Conservation (phyloP, 106 monocot species). For the Agapanthus africanus region DNA sequence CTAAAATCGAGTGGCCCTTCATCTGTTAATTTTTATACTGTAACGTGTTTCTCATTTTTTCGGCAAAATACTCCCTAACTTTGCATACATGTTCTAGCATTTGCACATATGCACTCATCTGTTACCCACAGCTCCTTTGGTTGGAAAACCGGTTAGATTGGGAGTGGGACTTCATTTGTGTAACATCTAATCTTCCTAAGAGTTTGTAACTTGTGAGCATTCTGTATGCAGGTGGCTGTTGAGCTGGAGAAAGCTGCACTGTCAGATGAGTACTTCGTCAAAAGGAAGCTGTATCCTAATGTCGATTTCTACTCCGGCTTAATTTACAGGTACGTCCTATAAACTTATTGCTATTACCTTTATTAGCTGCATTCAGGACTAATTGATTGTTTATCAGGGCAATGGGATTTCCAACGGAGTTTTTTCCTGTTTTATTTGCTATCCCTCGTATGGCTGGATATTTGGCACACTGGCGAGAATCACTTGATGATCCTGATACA, state of each 20-base stretch:
- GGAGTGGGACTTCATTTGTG: not conserved
- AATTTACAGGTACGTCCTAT: conserved; percentile 60
- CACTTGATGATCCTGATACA: conserved; percentile 99
- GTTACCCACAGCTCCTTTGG: not conserved
- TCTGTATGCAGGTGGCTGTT: conserved; percentile 66
- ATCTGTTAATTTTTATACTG: not conserved
- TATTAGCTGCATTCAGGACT: not conserved
- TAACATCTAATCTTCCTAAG: not conserved
- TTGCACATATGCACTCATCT: not conserved
- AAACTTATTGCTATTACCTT: not conserved
- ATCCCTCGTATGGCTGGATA: conserved; percentile 97
- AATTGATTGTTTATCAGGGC: conserved; percentile 45
- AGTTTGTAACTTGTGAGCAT: conserved; percentile 5
- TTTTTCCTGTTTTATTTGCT: conserved; percentile 85
- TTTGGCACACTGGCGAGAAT: conserved; percentile 91
- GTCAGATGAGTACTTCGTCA: conserved; percentile 89
- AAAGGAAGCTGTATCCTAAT: conserved; percentile 93
- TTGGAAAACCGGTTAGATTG: not conserved
- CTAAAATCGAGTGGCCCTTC: not conserved
- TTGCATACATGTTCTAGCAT: not conserved
- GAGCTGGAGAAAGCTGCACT: conserved; percentile 92
- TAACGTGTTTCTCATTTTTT: not conserved
- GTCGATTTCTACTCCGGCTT: conserved; percentile 97
- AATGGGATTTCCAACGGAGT: conserved; percentile 96
- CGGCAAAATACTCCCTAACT: not conserved